These are phyloP conservation scores for Zelopaecilomyces penicillatus DNA, from an alignment of 2,329 filamentous ascomycete genomes.

Conservation along the genomic window DNA sequence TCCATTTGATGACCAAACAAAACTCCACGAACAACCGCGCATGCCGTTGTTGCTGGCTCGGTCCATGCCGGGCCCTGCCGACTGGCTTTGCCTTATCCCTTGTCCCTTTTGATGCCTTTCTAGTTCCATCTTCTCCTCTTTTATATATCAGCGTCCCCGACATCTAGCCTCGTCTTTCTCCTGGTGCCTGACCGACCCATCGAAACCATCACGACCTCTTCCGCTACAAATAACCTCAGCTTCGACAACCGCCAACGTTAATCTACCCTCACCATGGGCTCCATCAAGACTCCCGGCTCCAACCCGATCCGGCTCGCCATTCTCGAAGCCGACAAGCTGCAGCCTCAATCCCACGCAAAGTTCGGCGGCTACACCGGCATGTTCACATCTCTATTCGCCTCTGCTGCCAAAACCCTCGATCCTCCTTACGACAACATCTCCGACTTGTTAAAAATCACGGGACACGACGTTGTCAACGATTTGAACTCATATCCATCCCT, in stretches of 20 bases:
- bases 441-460: slow-evolving; percentile 48
- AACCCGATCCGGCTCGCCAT: slow-evolving; percentile 67
- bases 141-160: not conserved
- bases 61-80: too few relatives aligned
- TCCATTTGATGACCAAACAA: too few relatives aligned
- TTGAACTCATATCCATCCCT: slow-evolving; percentile 61
- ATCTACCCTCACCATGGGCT: too few relatives aligned
- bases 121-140: not conserved
- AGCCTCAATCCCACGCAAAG: slow-evolving; percentile 52
- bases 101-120: not conserved
- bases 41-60: too few relatives aligned
- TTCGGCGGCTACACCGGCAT: slow-evolving; percentile 68
- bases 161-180: too few relatives aligned
- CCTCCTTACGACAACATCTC: slow-evolving; percentile 31
- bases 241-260: too few relatives aligned
- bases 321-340: slow-evolving; percentile 78
- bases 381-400: slow-evolving; percentile 52
- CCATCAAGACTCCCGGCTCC: not conserved
- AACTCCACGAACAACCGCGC: too few relatives aligned
- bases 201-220: too few relatives aligned
- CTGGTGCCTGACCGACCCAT: too few relatives aligned
- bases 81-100: too few relatives aligned
- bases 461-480: slow-evolving; percentile 62
- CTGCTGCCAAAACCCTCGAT: slow-evolving; percentile 40
- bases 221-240: too few relatives aligned